These are phyloP conservation scores for Leishmania martiniquensis DNA, from an alignment of 208 protist genomes.

Conservation along the genomic window DNA sequence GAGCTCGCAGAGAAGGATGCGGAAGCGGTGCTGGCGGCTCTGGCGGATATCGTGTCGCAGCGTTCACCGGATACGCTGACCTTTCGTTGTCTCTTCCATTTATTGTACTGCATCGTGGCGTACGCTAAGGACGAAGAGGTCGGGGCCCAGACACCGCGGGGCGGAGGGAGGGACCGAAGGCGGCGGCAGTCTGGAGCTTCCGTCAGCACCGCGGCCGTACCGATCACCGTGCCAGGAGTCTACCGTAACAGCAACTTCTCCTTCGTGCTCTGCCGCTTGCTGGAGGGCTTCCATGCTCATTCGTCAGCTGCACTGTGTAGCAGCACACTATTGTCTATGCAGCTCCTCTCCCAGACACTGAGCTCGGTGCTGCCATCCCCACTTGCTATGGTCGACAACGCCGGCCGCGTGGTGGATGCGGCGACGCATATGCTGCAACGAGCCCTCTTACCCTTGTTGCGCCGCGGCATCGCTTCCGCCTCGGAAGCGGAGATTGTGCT, in stretches of 20 bases:
- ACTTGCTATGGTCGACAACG: constrained; percentile 26
- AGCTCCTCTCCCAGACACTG: constrained; percentile 19
- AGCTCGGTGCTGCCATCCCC: constrained; percentile 32
- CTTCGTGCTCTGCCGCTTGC: constrained; percentile 36
- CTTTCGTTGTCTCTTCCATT: constrained; percentile 27
- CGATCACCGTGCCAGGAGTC: constrained; percentile 1
- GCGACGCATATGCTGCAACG: constrained; percentile 36
- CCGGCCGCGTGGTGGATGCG: constrained; percentile 34
- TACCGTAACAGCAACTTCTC: constrained; percentile 37
- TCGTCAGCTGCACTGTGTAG: constrained; percentile 15
- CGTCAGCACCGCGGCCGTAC: not conserved
- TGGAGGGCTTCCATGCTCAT: constrained; percentile 28
- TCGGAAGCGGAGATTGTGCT: constrained; percentile 46
- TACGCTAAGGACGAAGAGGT: constrained; percentile 16
- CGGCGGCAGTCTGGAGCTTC: not conserved
- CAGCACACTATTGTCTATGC: constrained; percentile 17
- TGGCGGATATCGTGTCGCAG: constrained; percentile 23
- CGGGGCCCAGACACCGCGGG: not conserved
- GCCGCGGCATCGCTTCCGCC: constrained; percentile 39
- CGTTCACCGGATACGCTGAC: constrained; percentile 16
- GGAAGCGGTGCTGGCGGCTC: constrained; percentile 8
- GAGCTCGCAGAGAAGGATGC: constrained; percentile 11
- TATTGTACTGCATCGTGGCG: constrained; percentile 28
- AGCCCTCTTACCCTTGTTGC: constrained; percentile 39
- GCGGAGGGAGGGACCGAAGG: not conserved